phyloP scores from a whole-genome alignment of 148 eudicot genomes.

The Agrostemma githago region DNA sequence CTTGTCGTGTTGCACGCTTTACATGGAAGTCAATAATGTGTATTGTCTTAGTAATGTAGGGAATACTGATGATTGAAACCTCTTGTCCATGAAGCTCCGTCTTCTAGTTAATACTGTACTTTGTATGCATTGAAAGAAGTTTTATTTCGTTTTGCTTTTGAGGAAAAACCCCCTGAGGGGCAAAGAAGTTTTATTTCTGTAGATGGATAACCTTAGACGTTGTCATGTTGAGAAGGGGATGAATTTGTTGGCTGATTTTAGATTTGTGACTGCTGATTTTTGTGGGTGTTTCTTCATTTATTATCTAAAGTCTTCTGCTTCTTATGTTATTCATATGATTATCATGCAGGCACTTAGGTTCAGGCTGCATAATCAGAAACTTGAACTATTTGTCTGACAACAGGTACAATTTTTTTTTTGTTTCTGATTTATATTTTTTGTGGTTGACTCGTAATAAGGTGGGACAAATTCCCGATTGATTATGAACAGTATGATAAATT shows the following conservation, averaged over 20 bases:
- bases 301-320: background rate
- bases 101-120: background rate
- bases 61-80: background rate
- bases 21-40: background rate
- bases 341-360: background rate
- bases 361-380: background rate
- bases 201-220: background rate
- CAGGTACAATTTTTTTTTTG: background rate
- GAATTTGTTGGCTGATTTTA: background rate
- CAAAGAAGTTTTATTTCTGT: background rate
- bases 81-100: background rate
- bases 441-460: background rate
- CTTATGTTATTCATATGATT: background rate
- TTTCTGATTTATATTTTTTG: background rate
- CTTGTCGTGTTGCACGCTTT: too few relatives aligned
- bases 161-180: too few relatives aligned
- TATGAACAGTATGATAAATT: background rate
- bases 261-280: background rate
- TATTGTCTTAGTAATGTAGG: background rate
- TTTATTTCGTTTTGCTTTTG: too few relatives aligned
- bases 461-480: background rate
- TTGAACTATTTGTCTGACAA: background rate
- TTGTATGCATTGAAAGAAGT: background rate
- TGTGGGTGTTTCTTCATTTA: background rate
- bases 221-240: background rate